Evolutionary conservation across 495 filamentous ascomycete genomes (phyloP).

Genomic region (Cairneyella variabilis): DNA sequence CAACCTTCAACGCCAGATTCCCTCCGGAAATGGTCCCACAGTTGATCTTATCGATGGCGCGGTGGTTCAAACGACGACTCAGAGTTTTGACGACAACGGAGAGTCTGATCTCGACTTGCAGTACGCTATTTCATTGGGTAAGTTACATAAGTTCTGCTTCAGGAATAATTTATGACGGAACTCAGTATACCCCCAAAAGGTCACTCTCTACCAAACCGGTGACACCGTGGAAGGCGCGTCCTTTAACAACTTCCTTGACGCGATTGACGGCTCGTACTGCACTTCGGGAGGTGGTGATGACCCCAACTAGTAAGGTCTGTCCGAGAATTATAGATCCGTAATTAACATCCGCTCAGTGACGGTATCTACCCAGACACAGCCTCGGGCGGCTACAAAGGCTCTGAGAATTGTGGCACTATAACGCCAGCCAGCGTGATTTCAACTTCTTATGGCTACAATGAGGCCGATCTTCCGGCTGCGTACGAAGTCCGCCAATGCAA

Average conservation of each 20-base stretch:
- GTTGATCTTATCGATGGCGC: conserved; percentile 22
- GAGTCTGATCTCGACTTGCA: conserved; percentile 24
- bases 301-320: conserved; percentile 16
- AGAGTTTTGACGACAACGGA: conserved; percentile 20
- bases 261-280: conserved; percentile 22
- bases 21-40: conserved; percentile 12
- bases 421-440: conserved; percentile 17
- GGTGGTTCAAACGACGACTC: conserved; percentile 9
- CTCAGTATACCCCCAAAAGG: conserved; percentile 22
- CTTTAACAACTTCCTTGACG: conserved; percentile 22
- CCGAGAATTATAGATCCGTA: background rate
- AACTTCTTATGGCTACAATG: conserved; percentile 24
- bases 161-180: background rate
- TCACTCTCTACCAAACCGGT: conserved; percentile 21
- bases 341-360: conserved; percentile 12
- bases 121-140: conserved; percentile 22
- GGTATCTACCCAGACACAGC: conserved; percentile 21
- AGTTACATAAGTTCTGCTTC: background rate
- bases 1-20: conserved; percentile 19
- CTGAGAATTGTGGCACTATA: conserved; percentile 15
- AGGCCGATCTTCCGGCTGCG: conserved; percentile 33
- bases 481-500: conserved; percentile 22
- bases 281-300: conserved; percentile 18
- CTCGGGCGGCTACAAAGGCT: conserved; percentile 16
- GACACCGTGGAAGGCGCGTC: conserved; percentile 21